phyloP scores from a whole-genome alignment of 2,329 filamentous ascomycete species.

The Fusarium anguioides region DNA sequence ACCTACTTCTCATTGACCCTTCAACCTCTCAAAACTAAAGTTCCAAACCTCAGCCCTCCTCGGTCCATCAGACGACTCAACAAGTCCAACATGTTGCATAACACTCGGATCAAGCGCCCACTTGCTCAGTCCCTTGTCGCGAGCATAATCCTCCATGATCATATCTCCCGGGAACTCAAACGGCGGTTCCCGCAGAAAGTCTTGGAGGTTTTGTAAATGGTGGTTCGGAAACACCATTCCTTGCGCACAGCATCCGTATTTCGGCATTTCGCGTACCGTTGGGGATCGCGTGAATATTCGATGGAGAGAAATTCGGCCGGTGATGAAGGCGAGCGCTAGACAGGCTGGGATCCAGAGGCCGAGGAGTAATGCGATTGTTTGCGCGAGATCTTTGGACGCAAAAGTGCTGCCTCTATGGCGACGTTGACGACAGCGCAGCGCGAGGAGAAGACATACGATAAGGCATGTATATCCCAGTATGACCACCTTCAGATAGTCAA shows the following conservation, averaged over 20 bases:
- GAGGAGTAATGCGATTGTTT: slow-evolving; percentile 44
- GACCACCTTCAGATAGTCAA: slow-evolving; percentile 45
- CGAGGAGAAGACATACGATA: slow-evolving; percentile 19
- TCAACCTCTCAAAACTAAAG: slow-evolving; percentile 50
- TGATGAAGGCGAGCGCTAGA: slow-evolving; percentile 47
- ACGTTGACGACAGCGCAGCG: slow-evolving; percentile 18
- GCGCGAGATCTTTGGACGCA: slow-evolving; percentile 36
- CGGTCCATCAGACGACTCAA: slow-evolving; percentile 46
- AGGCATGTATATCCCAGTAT: slow-evolving; percentile 43
- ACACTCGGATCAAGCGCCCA: slow-evolving; percentile 54
- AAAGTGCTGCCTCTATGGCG: slow-evolving; percentile 11
- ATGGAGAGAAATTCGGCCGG: slow-evolving; percentile 44
- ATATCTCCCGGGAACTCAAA: slow-evolving; percentile 51
- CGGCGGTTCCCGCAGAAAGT: slow-evolving; percentile 46
- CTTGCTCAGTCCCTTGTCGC: slow-evolving; percentile 45
- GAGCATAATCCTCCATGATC: slow-evolving; percentile 51
- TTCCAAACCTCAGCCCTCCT: slow-evolving; percentile 50
- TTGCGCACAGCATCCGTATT: slow-evolving; percentile 54
- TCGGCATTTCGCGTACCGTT: slow-evolving; percentile 50
- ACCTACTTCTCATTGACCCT: background rate
- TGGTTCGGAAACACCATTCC: slow-evolving; percentile 51
- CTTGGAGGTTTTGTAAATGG: slow-evolving; percentile 45
- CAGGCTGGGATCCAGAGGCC: slow-evolving; percentile 49
- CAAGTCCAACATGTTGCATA: slow-evolving; percentile 52
- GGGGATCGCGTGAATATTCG: slow-evolving; percentile 40